These are phyloP conservation scores for Malassezia psittaci DNA, from an alignment of 1,284 basidiomycete species.

Conservation along the genomic window DNA sequence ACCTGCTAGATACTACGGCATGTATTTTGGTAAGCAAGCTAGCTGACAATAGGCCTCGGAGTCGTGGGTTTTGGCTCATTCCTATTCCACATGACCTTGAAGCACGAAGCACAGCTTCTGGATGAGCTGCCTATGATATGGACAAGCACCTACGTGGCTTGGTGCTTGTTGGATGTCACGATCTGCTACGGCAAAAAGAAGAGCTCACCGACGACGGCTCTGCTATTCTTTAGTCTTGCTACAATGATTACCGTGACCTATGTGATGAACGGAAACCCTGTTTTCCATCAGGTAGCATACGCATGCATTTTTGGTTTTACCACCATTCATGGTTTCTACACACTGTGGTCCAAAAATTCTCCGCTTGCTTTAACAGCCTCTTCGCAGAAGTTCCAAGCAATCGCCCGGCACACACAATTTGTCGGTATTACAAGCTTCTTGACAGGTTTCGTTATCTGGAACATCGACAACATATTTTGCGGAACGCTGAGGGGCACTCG, in stretches of 20 bases:
- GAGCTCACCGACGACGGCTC: constrained; percentile 19
- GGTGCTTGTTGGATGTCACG: constrained; percentile 31
- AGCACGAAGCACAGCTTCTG: constrained; percentile 37
- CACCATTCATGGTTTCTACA: constrained; percentile 36
- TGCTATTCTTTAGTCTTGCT: constrained; percentile 19
- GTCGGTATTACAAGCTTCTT: constrained; percentile 39
- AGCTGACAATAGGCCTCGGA: constrained; percentile 19
- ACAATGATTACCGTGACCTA: constrained; percentile 42
- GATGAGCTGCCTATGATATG: constrained; percentile 49
- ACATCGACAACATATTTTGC: constrained; percentile 54
- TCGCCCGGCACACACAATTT: constrained; percentile 12
- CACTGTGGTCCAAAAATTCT: constrained; percentile 25
- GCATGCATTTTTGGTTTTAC: constrained; percentile 48
- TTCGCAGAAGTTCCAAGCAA: constrained; percentile 9
- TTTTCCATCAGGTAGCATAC: constrained; percentile 54
- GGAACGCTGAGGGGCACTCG: constrained; percentile 24
- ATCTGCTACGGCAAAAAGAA: constrained; percentile 14
- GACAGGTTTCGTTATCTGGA: constrained; percentile 52
- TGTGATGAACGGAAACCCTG: constrained; percentile 51
- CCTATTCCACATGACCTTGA: constrained; percentile 42
- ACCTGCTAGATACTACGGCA: constrained; percentile 27
- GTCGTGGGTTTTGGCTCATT: constrained; percentile 33
- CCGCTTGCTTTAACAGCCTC: constrained; percentile 17
- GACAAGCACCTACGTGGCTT: constrained; percentile 29
- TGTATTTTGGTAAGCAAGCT: constrained; percentile 11